These are phyloP conservation scores for Madurella mycetomatis DNA, from an alignment of 2,329 filamentous ascomycete species.

Conservation along the genomic window DNA sequence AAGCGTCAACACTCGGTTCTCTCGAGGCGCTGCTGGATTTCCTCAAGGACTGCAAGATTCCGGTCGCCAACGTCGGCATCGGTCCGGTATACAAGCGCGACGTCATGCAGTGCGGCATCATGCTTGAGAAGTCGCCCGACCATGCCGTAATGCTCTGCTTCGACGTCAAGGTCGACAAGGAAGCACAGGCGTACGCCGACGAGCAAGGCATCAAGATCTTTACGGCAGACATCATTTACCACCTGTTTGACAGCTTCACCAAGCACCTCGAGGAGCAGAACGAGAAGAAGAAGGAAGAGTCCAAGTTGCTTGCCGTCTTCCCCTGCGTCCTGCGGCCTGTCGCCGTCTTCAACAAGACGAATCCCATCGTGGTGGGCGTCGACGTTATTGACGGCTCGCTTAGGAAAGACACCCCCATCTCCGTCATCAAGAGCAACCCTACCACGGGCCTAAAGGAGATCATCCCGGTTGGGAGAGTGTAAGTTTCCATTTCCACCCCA, in stretches of 20 bases:
- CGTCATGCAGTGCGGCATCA: constrained; percentile 89
- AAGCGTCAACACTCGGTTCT: constrained; percentile 94
- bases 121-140: constrained; percentile 93
- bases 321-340: constrained; percentile 87
- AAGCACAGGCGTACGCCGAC: constrained; percentile 84
- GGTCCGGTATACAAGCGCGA: constrained; percentile 97
- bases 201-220: constrained; percentile 97
- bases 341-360: constrained; percentile 97
- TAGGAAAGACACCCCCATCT: constrained; percentile 82
- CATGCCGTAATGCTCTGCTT: constrained; percentile 99
- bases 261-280: constrained; percentile 85
- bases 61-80: constrained; percentile 94
- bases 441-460: constrained; percentile 79
- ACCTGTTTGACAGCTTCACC: constrained; percentile 94
- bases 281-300: constrained; percentile 93
- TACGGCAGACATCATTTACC: constrained; percentile 98
- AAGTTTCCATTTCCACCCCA: constrained; percentile 42
- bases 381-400: constrained; percentile 91
- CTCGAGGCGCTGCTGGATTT: constrained; percentile 95
- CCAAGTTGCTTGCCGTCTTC: constrained; percentile 93
- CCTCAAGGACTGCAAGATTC: constrained; percentile 92
- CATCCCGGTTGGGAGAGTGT: constrained; percentile 86
- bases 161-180: constrained; percentile 98
- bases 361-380: constrained; percentile 89
- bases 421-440: constrained; percentile 76